A percentile compares a stretch with the other conserved stretches of the same genome.
These are phyloP conservation scores for Fusarium buxicola DNA, from an alignment of 2,329 filamentous ascomycete genomes.

Conservation along the genomic window DNA sequence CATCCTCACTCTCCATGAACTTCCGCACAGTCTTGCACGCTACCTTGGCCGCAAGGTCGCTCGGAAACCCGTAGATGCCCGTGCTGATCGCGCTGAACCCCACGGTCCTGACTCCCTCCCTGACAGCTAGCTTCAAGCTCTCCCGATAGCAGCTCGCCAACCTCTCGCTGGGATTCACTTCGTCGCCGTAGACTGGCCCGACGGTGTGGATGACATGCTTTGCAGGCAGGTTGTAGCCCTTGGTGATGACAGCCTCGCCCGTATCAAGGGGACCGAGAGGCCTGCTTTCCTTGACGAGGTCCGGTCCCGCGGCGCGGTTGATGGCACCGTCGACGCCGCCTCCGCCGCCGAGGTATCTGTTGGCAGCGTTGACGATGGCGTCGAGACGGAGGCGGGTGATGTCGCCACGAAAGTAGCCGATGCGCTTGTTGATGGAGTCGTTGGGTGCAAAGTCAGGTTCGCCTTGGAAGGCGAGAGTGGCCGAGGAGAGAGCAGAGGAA, in stretches of 20 bases:
- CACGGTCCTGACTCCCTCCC: constrained; percentile 74
- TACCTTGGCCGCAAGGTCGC: constrained; percentile 74
- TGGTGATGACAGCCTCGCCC: constrained; percentile 85
- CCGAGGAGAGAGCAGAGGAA: constrained; percentile 29
- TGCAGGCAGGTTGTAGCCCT: constrained; percentile 79
- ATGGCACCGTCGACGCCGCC: constrained; percentile 94
- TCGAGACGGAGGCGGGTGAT: constrained; percentile 84
- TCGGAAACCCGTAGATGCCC: constrained; percentile 90
- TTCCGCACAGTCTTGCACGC: constrained; percentile 71
- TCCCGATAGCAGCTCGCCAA: constrained; percentile 74
- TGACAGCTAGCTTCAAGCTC: constrained; percentile 77
- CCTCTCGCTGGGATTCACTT: constrained; percentile 58
- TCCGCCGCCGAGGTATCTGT: constrained; percentile 80
- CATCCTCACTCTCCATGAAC: constrained; percentile 63
- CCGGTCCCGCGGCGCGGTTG: constrained; percentile 80
- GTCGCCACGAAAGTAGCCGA: constrained; percentile 79
- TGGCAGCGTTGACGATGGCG: constrained; percentile 94
- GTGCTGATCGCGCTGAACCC: constrained; percentile 90
- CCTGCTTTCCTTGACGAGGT: constrained; percentile 77
- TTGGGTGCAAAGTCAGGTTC: constrained; percentile 48
- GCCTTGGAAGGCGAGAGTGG: not conserved
- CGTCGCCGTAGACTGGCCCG: constrained; percentile 77
- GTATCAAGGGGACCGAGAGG: constrained; percentile 78
- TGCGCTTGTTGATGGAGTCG: constrained; percentile 73
- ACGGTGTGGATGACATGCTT: constrained; percentile 90